These are phyloP conservation scores for Biscogniauxia marginata DNA, from an alignment of 2,329 filamentous ascomycete species.

Conservation along the genomic window DNA sequence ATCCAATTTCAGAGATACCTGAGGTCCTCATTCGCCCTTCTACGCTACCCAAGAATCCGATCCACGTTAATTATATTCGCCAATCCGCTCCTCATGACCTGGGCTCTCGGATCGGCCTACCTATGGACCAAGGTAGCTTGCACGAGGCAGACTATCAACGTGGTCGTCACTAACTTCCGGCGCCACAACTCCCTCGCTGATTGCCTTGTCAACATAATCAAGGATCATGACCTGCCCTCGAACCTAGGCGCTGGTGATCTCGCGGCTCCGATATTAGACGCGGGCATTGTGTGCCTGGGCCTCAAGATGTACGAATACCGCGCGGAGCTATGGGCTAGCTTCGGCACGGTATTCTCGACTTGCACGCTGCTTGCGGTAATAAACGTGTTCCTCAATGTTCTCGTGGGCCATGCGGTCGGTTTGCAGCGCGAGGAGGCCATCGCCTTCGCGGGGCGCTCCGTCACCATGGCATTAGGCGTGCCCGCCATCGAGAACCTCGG, in stretches of 20 bases:
- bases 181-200: conserved; percentile 25
- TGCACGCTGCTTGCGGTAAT: conserved; percentile 23
- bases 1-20: conserved; percentile 29
- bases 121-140: conserved; percentile 29
- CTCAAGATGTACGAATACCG: conserved; percentile 37
- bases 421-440: conserved; percentile 27
- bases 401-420: conserved; percentile 26
- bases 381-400: conserved; percentile 30
- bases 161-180: conserved; percentile 24
- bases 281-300: conserved; percentile 32
- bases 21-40: conserved; percentile 18
- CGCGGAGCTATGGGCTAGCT: conserved; percentile 28
- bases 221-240: conserved; percentile 8
- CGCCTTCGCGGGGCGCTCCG: conserved; percentile 32
- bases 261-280: conserved; percentile 28
- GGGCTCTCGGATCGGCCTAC: conserved; percentile 28
- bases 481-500: conserved; percentile 28
- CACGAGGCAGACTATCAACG: conserved; percentile 18
- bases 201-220: conserved; percentile 21
- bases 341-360: conserved; percentile 27
- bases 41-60: conserved; percentile 13
- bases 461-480: conserved; percentile 32
- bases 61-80: conserved; percentile 23
- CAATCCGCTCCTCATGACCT: conserved; percentile 31
- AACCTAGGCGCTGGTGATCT: conserved; percentile 33